Percentiles rank a stretch among this genome's conserved stretches.
phyloP scores from a whole-genome alignment of 192 early-diverging fungal genomes.

The Allomyces macrogynus region DNA sequence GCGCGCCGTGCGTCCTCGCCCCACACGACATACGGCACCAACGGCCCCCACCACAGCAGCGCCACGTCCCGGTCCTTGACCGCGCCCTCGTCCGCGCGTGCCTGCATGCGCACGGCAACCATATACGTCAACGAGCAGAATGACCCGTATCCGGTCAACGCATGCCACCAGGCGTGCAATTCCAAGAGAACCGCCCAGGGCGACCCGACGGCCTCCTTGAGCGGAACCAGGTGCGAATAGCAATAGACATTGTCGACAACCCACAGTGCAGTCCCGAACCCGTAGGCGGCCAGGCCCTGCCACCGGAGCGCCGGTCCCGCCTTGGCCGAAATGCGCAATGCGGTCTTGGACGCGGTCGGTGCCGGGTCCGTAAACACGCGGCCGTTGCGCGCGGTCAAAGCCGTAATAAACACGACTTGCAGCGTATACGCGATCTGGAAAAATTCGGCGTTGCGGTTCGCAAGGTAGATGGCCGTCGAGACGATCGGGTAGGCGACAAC shows the following conservation, averaged over 20 bases:
- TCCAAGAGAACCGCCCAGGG: slow-evolving; percentile 15
- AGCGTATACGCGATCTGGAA: neutral
- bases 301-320: no score
- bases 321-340: no score
- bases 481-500: slow-evolving; percentile 10
- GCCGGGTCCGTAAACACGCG: no score
- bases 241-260: slow-evolving; percentile 19
- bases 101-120: neutral
- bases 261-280: slow-evolving; percentile 16
- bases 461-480: slow-evolving; percentile 14
- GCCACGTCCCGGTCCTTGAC: no score
- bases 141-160: slow-evolving; percentile 11
- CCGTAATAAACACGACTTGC: no score
- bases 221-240: slow-evolving; percentile 8
- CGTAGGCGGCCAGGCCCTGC: slow-evolving; percentile 1
- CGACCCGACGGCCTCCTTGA: slow-evolving; percentile 12
- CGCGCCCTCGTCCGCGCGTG: neutral
- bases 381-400: no score
- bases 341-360: no score
- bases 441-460: slow-evolving; percentile 1
- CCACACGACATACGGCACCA: neutral
- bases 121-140: neutral
- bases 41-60: no score
- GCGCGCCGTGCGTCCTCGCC: neutral
- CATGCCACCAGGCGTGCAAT: slow-evolving; percentile 27